phyloP scores from a whole-genome alignment of 2,329 filamentous ascomycete species.

The Neofusicoccum cordaticola region DNA sequence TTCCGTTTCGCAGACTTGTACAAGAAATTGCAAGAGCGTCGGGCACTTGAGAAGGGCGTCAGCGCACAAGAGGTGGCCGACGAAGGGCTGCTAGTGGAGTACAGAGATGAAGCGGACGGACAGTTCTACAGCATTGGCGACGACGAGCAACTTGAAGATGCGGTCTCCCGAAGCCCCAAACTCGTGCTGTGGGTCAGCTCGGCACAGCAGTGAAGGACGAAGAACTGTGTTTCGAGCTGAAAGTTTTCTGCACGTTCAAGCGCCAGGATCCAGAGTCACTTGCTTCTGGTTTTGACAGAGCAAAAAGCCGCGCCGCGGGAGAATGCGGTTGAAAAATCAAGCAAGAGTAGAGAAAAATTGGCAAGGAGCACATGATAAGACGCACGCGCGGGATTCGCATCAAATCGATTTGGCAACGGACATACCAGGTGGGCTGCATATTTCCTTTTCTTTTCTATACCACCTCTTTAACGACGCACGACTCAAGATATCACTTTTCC shows the following conservation, averaged over 20 bases:
- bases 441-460: conserved; percentile 9
- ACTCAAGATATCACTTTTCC: conserved; percentile 11
- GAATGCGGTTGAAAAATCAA: background rate
- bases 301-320: background rate
- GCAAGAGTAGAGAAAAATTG: background rate
- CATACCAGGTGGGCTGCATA: conserved; percentile 12
- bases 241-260: background rate
- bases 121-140: conserved; percentile 72
- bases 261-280: background rate
- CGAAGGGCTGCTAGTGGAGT: conserved; percentile 75
- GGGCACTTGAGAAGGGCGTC: conserved; percentile 61
- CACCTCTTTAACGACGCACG: conserved; percentile 5
- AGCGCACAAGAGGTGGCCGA: conserved; percentile 39
- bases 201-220: background rate
- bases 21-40: conserved; percentile 78
- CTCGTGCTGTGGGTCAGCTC: conserved; percentile 40
- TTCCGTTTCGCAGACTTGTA: conserved; percentile 75
- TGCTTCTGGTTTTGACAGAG: background rate
- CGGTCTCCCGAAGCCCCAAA: conserved; percentile 82
- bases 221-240: background rate
- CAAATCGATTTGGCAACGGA: conserved; percentile 3
- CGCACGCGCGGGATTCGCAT: background rate
- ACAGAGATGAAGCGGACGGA: conserved; percentile 78
- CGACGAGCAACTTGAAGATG: conserved; percentile 76
- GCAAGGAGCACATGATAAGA: background rate